Percentiles rank a stretch among this genome's conserved stretches.
Evolutionary conservation across 192 early-diverging fungal species (phyloP).

Genomic region (Spinellus fusiger): DNA sequence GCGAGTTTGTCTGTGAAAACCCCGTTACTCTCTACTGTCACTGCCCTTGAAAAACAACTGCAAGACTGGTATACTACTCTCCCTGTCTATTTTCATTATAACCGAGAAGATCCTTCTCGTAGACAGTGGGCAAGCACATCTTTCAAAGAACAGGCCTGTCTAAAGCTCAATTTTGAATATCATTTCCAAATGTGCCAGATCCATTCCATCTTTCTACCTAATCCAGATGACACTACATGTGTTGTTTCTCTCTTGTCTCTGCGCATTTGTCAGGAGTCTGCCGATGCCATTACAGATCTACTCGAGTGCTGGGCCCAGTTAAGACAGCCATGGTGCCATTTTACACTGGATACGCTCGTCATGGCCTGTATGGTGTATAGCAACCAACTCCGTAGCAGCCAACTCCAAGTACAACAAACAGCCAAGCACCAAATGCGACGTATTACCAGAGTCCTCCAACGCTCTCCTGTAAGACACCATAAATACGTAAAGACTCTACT

Average conservation of each 20-base stretch:
- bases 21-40: slow-evolving; percentile 17
- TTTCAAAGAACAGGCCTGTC: slow-evolving; percentile 32
- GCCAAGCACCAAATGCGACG: slow-evolving; percentile 12
- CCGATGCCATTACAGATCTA: slow-evolving; percentile 19
- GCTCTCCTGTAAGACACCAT: slow-evolving; percentile 22
- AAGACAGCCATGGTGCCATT: slow-evolving; percentile 31
- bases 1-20: slow-evolving; percentile 14
- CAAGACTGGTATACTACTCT: slow-evolving; percentile 22
- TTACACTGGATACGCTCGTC: slow-evolving; percentile 26
- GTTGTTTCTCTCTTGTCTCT: slow-evolving; percentile 17
- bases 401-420: neutral
- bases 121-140: slow-evolving; percentile 17
- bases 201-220: slow-evolving; percentile 23
- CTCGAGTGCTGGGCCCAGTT: slow-evolving; percentile 27
- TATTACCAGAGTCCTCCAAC: slow-evolving; percentile 3
- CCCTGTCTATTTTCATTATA: slow-evolving; percentile 25
- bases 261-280: slow-evolving; percentile 17
- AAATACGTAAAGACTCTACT: slow-evolving; percentile 20
- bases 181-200: slow-evolving; percentile 31
- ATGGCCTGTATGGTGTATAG: slow-evolving; percentile 21
- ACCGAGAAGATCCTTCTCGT: neutral
- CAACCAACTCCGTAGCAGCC: neutral
- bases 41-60: slow-evolving; percentile 18
- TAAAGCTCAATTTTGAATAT: slow-evolving; percentile 34
- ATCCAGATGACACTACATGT: slow-evolving; percentile 7